Evolutionary conservation across 2,329 filamentous ascomycete genomes (phyloP).

Genomic region (Microsporum canis): DNA sequence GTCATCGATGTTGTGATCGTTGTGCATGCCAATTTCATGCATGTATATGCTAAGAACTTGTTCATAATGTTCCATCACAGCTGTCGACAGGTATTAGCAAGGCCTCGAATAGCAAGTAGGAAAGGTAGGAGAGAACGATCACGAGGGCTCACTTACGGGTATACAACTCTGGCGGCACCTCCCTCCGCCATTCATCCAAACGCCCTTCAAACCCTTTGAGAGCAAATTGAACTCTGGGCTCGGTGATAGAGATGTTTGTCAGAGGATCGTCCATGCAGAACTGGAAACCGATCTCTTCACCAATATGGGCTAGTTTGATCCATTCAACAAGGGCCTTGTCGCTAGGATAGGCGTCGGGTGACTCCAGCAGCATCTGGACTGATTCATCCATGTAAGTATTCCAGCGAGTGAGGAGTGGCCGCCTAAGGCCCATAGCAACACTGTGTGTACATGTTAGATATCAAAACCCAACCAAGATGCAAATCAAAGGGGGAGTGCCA

Average conservation of each 20-base stretch:
- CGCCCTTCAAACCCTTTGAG: slow-evolving; percentile 55
- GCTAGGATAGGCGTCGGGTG: slow-evolving; percentile 45
- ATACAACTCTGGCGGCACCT: slow-evolving; percentile 44
- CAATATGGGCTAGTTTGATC: slow-evolving; percentile 49
- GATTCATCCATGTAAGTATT: slow-evolving; percentile 54
- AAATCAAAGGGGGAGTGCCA: background rate
- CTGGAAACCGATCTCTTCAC: slow-evolving; percentile 56
- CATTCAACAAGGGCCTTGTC: slow-evolving; percentile 48
- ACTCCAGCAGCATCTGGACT: slow-evolving; percentile 45
- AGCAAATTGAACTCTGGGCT: slow-evolving; percentile 53
- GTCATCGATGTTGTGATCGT: slow-evolving; percentile 48
- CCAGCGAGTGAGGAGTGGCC: slow-evolving; percentile 50
- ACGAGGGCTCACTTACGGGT: slow-evolving; percentile 41
- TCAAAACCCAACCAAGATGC: background rate
- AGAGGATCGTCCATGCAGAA: slow-evolving; percentile 56
- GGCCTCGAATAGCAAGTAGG: background rate
- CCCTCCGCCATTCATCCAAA: slow-evolving; percentile 47
- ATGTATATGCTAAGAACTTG: slow-evolving; percentile 59
- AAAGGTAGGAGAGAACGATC: slow-evolving; percentile 4
- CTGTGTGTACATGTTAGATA: slow-evolving; percentile 24
- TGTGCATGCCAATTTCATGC: slow-evolving; percentile 62
- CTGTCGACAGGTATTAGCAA: slow-evolving; percentile 26
- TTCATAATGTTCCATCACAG: slow-evolving; percentile 53
- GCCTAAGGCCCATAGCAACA: slow-evolving; percentile 47
- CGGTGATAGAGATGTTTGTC: slow-evolving; percentile 43